Base-by-base conservation (phyloP, 106 monocot genomes). In the Apostasia ramifera region DNA sequence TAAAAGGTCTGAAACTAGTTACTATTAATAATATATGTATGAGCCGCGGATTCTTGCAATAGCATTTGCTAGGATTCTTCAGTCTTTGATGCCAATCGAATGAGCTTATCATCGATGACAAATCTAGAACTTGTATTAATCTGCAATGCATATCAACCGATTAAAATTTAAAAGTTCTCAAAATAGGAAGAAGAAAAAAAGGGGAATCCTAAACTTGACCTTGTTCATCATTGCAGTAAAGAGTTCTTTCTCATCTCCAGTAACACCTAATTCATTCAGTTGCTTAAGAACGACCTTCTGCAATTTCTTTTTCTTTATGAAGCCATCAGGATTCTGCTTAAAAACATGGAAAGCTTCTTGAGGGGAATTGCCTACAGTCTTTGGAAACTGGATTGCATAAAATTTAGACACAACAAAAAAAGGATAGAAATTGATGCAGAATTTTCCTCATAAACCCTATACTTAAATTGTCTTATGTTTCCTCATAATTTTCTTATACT, bases 221-320 rank as follows among this genome's bases (percentile, higher is more conserved):
- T 85, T 85, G 69, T 70, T 43, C 73, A 85, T 85, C 55, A 89
- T 53, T 47, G 58, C 57, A 1, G 72, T 75, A 47, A 12, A 52
- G 5, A 89, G 85, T 9, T 77, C 71, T 6, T 67, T 53, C 70
- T 89, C 70, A 50, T 89, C 85, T 63, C 67, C 69, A 26, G 63
- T 67, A 53, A 77, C 47, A 64, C 85, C 89, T 70, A 59, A 77
- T 15, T 75, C 85, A 44, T 57, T 65, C 50, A 89, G 71, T 15
- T 58, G 26, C 54, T 80, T 85, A 38, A 83, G 9, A 2, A 89
- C 75, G 53, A 69, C 64, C 59, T 85, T 89, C 40, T 83, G 80
- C 59, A 89, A 59, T 66, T 89, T 89, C 56, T 83, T 89, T 2
- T 80, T 62, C 79, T 89, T 89, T 85, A 89, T 70, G 6, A 8